Evolutionary conservation across 2,329 filamentous ascomycete species (phyloP).

Genomic region (Apiospora hydei): DNA sequence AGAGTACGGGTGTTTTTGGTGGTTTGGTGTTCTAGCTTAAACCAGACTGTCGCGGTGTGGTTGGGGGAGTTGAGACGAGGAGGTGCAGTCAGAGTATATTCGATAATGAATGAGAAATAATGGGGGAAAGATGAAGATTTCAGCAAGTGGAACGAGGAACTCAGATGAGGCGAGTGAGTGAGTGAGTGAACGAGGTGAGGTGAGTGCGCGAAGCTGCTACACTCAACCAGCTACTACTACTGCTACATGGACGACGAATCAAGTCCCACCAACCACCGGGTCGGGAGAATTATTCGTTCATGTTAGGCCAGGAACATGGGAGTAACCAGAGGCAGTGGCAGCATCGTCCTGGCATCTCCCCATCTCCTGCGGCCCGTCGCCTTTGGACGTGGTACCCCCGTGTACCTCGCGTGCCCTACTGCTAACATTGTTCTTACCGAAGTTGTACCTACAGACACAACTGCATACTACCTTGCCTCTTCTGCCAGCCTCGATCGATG

Average conservation of each 20-base stretch:
- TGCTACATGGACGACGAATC: slow-evolving; percentile 10
- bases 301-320: background rate
- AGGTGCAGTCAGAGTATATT: background rate
- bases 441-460: slow-evolving; percentile 6
- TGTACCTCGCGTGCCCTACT: slow-evolving; percentile 1
- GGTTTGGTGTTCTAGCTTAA: background rate
- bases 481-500: slow-evolving; percentile 15
- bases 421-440: background rate
- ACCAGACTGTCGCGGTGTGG: background rate
- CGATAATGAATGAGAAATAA: background rate
- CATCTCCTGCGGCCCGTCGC: background rate
- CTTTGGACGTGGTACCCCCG: background rate
- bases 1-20: background rate
- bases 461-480: background rate
- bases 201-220: slow-evolving; percentile 17
- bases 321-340: background rate
- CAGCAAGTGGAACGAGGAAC: slow-evolving; percentile 15
- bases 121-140: slow-evolving; percentile 17
- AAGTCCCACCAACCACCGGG: slow-evolving; percentile 15
- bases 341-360: background rate
- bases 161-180: slow-evolving; percentile 8
- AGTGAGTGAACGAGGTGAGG: background rate
- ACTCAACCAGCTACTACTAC: background rate
- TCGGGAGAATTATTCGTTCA: slow-evolving; percentile 11
- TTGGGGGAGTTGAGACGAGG: background rate